A percentile compares a stretch with the other conserved stretches of the same genome.
Evolutionary conservation across 441 rosid species (phyloP).

Genomic region (Populus tomentosa): DNA sequence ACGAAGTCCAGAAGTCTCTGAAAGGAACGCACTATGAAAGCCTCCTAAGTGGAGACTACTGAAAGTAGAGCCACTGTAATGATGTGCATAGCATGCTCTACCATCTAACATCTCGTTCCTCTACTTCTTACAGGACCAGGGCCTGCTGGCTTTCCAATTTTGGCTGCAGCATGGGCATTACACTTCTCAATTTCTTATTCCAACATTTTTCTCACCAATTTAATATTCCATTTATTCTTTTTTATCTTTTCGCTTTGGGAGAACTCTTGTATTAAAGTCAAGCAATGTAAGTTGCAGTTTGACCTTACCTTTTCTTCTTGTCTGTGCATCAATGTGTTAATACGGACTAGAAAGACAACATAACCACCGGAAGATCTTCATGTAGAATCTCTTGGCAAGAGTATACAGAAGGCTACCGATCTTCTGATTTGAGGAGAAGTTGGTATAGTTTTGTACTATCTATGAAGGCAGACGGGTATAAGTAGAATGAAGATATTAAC

Average conservation of each 20-base stretch:
- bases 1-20: too few relatives aligned
- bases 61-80: conserved; percentile 37
- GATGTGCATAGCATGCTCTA: conserved; percentile 22
- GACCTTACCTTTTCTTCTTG: background rate
- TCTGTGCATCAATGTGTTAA: background rate
- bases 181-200: conserved; percentile 3
- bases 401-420: background rate
- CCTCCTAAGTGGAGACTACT: conserved; percentile 48
- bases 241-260: background rate
- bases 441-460: too few relatives aligned
- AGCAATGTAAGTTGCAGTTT: conserved; percentile 10
- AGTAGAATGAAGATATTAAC: too few relatives aligned
- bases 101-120: background rate
- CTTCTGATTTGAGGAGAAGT: too few relatives aligned
- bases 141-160: conserved; percentile 32
- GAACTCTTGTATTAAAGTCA: conserved; percentile 19
- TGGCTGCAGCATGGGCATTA: conserved; percentile 25
- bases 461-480: too few relatives aligned
- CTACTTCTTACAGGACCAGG: conserved; percentile 14
- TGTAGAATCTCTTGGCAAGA: background rate
- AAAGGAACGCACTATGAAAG: conserved; percentile 21
- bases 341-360: background rate
- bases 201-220: background rate
- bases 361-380: background rate
- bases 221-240: conserved; percentile 51